Evolutionary conservation across 768 basidiomycete genomes (phyloP).

Genomic region (Cystofilobasidium bisporidii): DNA sequence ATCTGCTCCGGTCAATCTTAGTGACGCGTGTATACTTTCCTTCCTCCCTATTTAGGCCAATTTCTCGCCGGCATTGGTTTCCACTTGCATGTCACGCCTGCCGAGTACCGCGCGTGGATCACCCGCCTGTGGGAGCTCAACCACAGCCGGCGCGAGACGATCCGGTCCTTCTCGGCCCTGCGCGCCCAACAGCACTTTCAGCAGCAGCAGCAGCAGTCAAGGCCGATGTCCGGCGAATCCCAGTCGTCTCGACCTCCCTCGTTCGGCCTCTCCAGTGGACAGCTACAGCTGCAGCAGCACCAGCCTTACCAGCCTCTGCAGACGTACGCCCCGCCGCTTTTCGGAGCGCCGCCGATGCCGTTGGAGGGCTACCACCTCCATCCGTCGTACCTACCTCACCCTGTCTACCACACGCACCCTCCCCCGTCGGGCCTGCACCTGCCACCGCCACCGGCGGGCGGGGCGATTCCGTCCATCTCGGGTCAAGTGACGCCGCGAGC

Average conservation of each 20-base stretch:
- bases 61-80: slow-evolving; percentile 1
- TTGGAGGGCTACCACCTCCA: slow-evolving; percentile 1
- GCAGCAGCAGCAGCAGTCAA: neutral
- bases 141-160: neutral
- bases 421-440: neutral
- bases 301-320: neutral
- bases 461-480: neutral
- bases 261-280: neutral
- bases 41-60: neutral
- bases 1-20: no score
- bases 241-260: neutral
- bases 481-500: neutral
- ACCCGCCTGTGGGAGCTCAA: neutral
- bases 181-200: neutral
- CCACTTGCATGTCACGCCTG: slow-evolving; percentile 1
- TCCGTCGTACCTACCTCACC: neutral
- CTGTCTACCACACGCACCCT: neutral
- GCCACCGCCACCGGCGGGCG: neutral
- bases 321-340: neutral
- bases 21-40: no score
- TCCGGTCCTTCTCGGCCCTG: neutral
- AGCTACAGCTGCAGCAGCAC: no score
- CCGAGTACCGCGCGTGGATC: slow-evolving; percentile 3
- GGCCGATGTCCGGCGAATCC: neutral
- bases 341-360: neutral